These are phyloP conservation scores for Saturnispora halmiae DNA, from an alignment of 805 yeast species.

Conservation along the genomic window DNA sequence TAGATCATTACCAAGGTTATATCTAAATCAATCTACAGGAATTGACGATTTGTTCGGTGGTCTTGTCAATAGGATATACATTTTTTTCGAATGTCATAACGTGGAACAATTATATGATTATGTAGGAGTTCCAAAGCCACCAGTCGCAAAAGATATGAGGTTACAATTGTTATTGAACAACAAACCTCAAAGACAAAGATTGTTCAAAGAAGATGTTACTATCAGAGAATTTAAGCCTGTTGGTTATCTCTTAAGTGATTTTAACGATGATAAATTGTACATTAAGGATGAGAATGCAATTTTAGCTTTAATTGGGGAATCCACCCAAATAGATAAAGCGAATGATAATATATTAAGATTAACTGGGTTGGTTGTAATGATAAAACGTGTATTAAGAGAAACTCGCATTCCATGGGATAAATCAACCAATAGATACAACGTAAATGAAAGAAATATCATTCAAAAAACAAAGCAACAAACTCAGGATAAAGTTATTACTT, in stretches of 20 bases:
- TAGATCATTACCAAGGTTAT: slow-evolving; percentile 32
- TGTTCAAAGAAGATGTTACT: slow-evolving; percentile 56
- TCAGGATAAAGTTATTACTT: no score
- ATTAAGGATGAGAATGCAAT: slow-evolving; percentile 24
- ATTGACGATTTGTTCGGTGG: slow-evolving; percentile 6
- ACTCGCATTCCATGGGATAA: slow-evolving; percentile 24
- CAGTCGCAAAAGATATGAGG: slow-evolving; percentile 1
- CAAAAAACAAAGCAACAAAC: no score
- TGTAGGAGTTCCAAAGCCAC: slow-evolving; percentile 3
- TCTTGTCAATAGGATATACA: slow-evolving; percentile 5
- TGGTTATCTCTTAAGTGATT: slow-evolving; percentile 47
- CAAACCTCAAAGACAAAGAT: slow-evolving; percentile 42
- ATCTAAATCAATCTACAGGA: slow-evolving; percentile 21
- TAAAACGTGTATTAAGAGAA: slow-evolving; percentile 22
- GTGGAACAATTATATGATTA: slow-evolving; percentile 6
- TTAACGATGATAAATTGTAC: slow-evolving; percentile 45
- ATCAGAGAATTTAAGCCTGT: slow-evolving; percentile 53
- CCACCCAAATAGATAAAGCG: slow-evolving; percentile 7
- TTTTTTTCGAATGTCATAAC: slow-evolving; percentile 7
- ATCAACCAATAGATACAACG: neutral
- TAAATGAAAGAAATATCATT: no score
- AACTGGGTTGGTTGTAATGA: slow-evolving; percentile 27
- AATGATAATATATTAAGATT: slow-evolving; percentile 29
- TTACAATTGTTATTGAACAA: slow-evolving; percentile 12
- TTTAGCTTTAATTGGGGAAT: slow-evolving; percentile 29